phyloP scores from a whole-genome alignment of 169 alveolate genomes.

The Toxoplasma gondii region DNA sequence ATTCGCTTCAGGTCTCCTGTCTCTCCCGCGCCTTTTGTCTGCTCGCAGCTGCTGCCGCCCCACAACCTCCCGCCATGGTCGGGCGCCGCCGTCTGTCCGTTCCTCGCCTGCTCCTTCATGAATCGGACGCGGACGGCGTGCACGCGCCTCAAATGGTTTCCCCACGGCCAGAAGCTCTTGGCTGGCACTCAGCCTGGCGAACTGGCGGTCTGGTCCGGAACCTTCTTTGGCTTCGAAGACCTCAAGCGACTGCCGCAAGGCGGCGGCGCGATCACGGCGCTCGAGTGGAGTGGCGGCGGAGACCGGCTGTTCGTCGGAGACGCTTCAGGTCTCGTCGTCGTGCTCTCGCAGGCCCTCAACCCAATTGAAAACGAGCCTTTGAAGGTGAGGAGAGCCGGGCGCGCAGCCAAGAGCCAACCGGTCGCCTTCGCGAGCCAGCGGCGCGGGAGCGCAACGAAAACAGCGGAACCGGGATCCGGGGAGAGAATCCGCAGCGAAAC shows the following conservation, averaged over 20 bases:
- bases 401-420: too few relatives aligned
- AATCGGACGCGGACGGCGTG: slow-evolving; percentile 48
- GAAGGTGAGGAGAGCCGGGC: slow-evolving; percentile 66
- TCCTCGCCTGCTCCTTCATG: neutral
- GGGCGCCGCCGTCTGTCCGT: neutral
- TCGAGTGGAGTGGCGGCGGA: slow-evolving; percentile 82
- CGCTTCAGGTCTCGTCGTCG: slow-evolving; percentile 81
- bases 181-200: slow-evolving; percentile 91
- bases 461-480: too few relatives aligned
- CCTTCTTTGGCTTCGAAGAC: slow-evolving; percentile 85
- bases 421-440: too few relatives aligned
- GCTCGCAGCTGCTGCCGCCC: slow-evolving; percentile 12
- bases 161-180: slow-evolving; percentile 85
- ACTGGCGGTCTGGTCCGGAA: slow-evolving; percentile 87
- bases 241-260: slow-evolving; percentile 86
- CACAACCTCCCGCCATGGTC: slow-evolving; percentile 3
- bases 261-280: slow-evolving; percentile 82
- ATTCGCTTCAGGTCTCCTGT: neutral
- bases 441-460: too few relatives aligned
- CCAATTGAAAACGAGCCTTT: slow-evolving; percentile 78
- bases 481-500: too few relatives aligned
- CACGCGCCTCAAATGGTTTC: slow-evolving; percentile 81
- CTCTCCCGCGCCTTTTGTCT: neutral
- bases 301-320: slow-evolving; percentile 83
- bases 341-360: slow-evolving; percentile 82